Evolutionary conservation across 306 rosid genomes (phyloP), one percentile per base, ranked within the genome.

Genomic region (Dicorynia guianensis): DNA sequence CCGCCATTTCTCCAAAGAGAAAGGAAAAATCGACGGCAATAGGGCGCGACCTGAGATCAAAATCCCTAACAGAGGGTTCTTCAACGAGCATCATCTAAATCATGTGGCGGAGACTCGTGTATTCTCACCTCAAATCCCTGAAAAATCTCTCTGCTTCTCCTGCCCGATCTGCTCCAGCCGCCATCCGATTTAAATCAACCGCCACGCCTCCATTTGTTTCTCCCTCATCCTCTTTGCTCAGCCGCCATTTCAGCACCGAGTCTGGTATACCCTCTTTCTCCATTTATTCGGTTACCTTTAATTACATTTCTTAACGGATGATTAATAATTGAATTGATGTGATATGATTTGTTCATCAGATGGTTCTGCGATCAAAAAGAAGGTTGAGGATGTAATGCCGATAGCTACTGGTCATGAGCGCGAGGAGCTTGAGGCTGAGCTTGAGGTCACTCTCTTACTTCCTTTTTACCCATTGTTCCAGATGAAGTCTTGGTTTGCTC

Each of bases 371-470:
- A 10, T 86, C 52, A 90, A 79, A 83, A 89, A 80, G 86, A 95
- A 80, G 83, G 89, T 90, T 49, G 97, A 92, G 82, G 96, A 92
- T 78, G 85, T 92, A 55, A 44, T 89, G 81, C 97, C 99, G 13
- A 95, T 95, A 65, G 99, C 97, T 7, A 95, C 99, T 4, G 97
- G 97, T 12, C 96, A 92, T 77, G 97, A 95, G 88, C 97, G 90
- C 8, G 97, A 95, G 88, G 98, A 95, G 92, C 86, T 89, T 81
- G 92, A 84, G 61, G 98, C 98, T 43, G 87, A 85, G n/a, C 82
- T 86, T 72, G 69, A 89, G 91, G 98, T 93, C 18, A 56, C 3
- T 55, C 13, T 7, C 40, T 12, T 43, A 33, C 13, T 1, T 1
- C 13, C 39, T n/a, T 17, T 46, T 64, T 34, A n/a, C 2, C 42